phyloP scores from a whole-genome alignment of 2,329 filamentous ascomycete genomes.

The Lasiodiplodia sp. region DNA sequence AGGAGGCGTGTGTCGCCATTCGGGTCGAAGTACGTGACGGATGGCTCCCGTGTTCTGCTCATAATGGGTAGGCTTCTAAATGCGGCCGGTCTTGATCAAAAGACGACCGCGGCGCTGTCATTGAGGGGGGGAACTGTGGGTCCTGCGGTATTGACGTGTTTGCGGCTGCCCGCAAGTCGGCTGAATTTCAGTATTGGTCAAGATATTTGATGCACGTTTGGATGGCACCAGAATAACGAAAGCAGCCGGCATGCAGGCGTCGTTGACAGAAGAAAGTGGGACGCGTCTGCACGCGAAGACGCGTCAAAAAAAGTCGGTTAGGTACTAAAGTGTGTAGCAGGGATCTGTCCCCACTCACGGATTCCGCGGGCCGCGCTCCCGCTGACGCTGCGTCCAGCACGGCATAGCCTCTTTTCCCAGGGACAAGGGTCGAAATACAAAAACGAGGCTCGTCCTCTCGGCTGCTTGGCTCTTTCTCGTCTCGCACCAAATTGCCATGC shows the following conservation, averaged over 20 bases:
- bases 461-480: not conserved
- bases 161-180: not conserved
- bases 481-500: not conserved
- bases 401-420: not conserved
- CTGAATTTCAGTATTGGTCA: not conserved
- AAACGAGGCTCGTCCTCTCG: not conserved
- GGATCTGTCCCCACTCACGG: no score
- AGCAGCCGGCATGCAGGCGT: not conserved
- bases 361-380: no score
- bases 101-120: not conserved
- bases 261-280: not conserved
- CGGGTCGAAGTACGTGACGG: not conserved
- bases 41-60: not conserved
- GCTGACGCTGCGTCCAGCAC: not conserved
- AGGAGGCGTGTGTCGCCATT: slow-evolving; percentile 11
- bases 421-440: not conserved
- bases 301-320: no score
- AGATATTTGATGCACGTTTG: not conserved
- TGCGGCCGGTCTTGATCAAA: not conserved
- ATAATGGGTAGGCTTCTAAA: not conserved
- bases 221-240: not conserved
- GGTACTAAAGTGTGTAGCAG: no score
- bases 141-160: not conserved
- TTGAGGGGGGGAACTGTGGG: not conserved
- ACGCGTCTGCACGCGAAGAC: not conserved